Percentiles rank a stretch among this genome's conserved stretches.
phyloP scores from a whole-genome alignment of 2,329 filamentous ascomycete species.

The Berkeleyomyces basicola region DNA sequence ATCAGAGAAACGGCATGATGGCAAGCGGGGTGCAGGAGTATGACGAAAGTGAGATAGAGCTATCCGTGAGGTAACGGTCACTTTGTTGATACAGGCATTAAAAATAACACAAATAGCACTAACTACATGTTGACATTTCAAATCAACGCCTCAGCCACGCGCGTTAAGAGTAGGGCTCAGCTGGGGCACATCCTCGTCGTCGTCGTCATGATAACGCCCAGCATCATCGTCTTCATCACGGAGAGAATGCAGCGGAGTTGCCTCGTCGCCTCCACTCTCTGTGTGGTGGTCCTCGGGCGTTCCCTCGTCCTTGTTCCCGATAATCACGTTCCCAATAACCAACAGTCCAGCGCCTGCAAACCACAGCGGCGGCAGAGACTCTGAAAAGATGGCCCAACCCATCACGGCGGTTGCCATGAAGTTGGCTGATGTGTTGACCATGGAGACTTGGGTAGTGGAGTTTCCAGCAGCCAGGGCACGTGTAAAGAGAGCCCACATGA shows the following conservation, averaged over 20 bases:
- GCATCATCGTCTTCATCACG: conserved; percentile 21
- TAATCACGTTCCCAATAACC: conserved; percentile 62
- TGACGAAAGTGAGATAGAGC: conserved; percentile 27
- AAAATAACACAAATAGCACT: neutral
- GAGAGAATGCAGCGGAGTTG: conserved; percentile 15
- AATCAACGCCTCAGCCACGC: neutral
- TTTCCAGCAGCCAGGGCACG: conserved; percentile 55
- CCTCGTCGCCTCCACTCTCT: conserved; percentile 9
- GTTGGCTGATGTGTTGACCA: conserved; percentile 70
- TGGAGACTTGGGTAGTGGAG: conserved; percentile 63
- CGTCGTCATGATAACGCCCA: conserved; percentile 9
- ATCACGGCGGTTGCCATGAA: conserved; percentile 64
- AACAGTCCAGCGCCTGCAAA: conserved; percentile 57
- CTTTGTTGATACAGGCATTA: neutral
- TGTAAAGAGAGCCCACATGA: conserved; percentile 79
- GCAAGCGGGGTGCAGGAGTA: conserved; percentile 19
- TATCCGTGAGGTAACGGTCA: conserved; percentile 22
- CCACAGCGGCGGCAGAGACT: conserved; percentile 56
- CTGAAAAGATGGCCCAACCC: conserved; percentile 53
- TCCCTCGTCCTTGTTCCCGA: conserved; percentile 50
- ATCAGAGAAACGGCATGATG: neutral
- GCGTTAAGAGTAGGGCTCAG: neutral
- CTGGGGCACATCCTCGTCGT: neutral
- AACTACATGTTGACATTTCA: neutral
- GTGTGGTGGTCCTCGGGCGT: neutral